Base-by-base conservation (phyloP, 768 basidiomycete genomes). In the Coprinopsis strossmayeri region DNA sequence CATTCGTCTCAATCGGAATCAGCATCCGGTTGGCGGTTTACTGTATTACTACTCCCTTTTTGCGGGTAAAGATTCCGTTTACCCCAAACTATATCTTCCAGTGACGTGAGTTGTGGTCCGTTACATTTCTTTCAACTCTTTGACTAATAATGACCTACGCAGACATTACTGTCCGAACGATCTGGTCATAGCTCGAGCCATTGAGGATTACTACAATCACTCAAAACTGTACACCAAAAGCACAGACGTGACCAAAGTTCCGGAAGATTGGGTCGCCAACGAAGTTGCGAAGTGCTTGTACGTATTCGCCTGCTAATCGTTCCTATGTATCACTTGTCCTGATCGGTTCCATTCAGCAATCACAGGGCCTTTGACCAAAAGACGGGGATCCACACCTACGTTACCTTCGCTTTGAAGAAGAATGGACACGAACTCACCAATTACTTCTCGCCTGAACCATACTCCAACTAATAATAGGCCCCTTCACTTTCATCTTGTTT, bases 371-470 rank as follows among this genome's bases (percentile, higher is more conserved):
- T 66, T 5, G 45, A 52, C 15, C 48, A 53, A 25, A 51, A 48
- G 30, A 52, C 56, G 12, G 64, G 64, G 9, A 64, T 64, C 30
- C 61, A 64, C 51, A 63, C 62, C 17, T 63, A 66, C 34, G 60
- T 66, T 21, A 64, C 64, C 5, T 57, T 66, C 41, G 64, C 59
- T 15, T 42, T 62, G 4, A 66, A 66, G 50, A 59, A 59, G 46
- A 56, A 58, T 30, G 58, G 61, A 18, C 64, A 61, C 59, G 64
- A 66, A 45, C 30, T 66, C 17, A 66, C 64, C 15, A 64, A 51
- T 39, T 66, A 66, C 45, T 66, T 66, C 52, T 64, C 63, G 7
- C 63, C 64, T 21, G 62, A 66, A 52, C 49, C 56, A 12, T 65
- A 61, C 60, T 32, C 30, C 26, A 9, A 40, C 21, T 45, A 45